These are phyloP conservation scores for Pachyrhizus erosus DNA, from an alignment of 306 rosid species.

Conservation along the genomic window DNA sequence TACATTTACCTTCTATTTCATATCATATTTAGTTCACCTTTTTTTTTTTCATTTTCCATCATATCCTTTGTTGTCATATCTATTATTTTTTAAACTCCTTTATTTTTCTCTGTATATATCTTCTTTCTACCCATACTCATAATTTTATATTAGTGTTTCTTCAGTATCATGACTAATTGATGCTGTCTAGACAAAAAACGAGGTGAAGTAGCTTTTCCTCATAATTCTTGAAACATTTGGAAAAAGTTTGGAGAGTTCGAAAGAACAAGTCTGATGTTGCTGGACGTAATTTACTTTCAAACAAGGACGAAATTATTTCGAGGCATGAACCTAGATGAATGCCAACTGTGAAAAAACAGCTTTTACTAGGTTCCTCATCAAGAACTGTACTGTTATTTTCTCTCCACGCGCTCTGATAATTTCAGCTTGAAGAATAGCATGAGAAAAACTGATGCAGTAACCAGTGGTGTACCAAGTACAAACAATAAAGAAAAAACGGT, in stretches of 20 bases:
- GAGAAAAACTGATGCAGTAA: background rate
- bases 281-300: background rate
- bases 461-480: background rate
- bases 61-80: no score
- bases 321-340: background rate
- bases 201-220: background rate
- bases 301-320: background rate
- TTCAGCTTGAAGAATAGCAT: background rate
- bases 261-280: background rate
- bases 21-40: no score
- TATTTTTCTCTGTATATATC: no score
- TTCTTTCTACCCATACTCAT: no score
- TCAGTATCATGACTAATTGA: no score
- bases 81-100: no score
- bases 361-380: background rate
- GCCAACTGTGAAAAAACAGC: conserved; percentile 12
- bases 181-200: background rate
- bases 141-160: no score
- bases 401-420: conserved; percentile 4
- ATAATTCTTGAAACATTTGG: background rate
- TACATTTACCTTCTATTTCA: no score
- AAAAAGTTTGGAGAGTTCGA: background rate
- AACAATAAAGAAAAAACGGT: background rate
- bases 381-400: background rate
- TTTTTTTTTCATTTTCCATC: no score